Conservation (phyloP, 148 eudicot species). For the Spergularia marina region DNA sequence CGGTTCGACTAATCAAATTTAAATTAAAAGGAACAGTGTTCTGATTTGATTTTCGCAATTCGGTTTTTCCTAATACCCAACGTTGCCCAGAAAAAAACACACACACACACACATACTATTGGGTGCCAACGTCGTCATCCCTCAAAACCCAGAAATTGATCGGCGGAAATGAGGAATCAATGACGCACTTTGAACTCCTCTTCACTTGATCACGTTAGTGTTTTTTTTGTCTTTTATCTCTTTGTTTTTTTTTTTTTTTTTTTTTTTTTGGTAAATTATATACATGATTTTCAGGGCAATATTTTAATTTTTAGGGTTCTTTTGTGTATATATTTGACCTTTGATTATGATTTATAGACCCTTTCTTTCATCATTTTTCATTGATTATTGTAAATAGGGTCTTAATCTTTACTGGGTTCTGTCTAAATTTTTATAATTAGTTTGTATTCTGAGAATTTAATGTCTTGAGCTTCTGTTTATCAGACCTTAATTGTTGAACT, state of each 20-base stretch:
- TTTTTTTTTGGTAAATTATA: no score
- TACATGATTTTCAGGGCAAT: not conserved
- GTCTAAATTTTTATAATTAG: not conserved
- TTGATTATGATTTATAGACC: not conserved
- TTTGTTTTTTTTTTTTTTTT: no score
- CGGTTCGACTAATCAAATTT: no score
- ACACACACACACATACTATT: no score
- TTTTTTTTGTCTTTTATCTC: not conserved
- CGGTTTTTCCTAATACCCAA: no score
- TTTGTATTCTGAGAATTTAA: not conserved
- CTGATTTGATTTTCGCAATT: no score
- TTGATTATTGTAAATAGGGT: not conserved
- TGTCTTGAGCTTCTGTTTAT: not conserved
- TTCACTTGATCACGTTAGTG: constrained; percentile 16
- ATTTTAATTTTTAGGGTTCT: not conserved
- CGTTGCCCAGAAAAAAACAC: no score
- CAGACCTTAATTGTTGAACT: not conserved
- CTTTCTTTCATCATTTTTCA: not conserved
- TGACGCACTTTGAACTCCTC: not conserved
- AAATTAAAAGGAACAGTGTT: no score
- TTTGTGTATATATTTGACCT: not conserved
- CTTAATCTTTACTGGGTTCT: not conserved
- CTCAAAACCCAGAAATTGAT: not conserved
- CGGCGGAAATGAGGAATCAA: not conserved
- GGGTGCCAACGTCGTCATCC: no score